Evolutionary conservation across 2,329 filamentous ascomycete genomes (phyloP).

Genomic region (Hymenoscyphus fructigenus): DNA sequence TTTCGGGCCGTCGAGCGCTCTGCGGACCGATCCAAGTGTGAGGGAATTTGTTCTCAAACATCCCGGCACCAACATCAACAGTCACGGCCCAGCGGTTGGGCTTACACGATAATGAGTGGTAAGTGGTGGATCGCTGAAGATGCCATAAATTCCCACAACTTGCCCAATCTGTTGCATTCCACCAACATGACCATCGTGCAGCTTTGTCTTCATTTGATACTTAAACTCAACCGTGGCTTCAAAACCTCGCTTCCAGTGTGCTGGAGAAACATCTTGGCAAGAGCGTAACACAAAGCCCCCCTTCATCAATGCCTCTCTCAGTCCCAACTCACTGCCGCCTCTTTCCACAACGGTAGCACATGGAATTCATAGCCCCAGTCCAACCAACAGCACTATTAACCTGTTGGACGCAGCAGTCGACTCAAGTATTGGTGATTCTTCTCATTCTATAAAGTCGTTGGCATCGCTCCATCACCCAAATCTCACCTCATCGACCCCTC

Average conservation of each 20-base stretch:
- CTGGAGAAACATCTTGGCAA: constrained; percentile 9
- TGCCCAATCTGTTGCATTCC: not conserved
- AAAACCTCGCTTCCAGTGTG: constrained; percentile 5
- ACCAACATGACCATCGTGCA: not conserved
- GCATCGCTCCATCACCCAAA: not conserved
- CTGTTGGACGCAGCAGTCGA: constrained; percentile 9
- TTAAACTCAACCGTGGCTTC: not conserved
- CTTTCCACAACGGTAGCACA: constrained; percentile 1
- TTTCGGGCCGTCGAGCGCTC: not conserved
- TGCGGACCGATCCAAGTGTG: not conserved
- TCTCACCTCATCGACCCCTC: not conserved
- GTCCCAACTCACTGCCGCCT: constrained; percentile 1
- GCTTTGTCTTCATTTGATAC: constrained; percentile 1
- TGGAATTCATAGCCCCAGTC: not conserved
- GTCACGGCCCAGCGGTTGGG: not conserved
- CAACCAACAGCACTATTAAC: not conserved
- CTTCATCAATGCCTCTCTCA: not conserved
- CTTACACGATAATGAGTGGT: not conserved
- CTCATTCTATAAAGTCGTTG: constrained; percentile 5
- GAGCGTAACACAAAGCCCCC: constrained; percentile 2
- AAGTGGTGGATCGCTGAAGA: constrained; percentile 4
- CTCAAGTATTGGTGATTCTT: not conserved
- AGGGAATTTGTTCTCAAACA: not conserved
- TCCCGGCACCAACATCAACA: not conserved
- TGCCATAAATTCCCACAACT: constrained; percentile 1